Percentiles rank a stretch among this genome's conserved stretches.
Conservation (phyloP, 192 early-diverging fungal genomes). For the Jimgerdemannia lactiflua region DNA sequence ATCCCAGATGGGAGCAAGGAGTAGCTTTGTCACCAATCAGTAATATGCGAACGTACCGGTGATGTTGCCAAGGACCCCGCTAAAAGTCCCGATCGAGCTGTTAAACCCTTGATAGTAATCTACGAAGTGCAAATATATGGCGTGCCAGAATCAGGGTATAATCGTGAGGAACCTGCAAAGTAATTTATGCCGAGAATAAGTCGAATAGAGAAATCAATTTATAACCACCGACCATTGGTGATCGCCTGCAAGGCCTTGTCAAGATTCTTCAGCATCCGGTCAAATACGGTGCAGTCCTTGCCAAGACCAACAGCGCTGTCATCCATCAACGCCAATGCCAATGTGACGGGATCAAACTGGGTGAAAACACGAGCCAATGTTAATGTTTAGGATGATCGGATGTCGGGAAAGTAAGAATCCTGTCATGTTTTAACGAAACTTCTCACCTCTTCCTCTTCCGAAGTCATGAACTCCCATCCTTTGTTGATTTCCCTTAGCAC, state of each 20-base stretch:
- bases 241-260: conserved; percentile 69
- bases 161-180: background rate
- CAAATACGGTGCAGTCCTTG: conserved; percentile 65
- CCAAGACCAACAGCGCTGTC: conserved; percentile 62
- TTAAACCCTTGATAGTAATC: conserved; percentile 83
- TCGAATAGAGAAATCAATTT: background rate
- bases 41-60: conserved; percentile 30
- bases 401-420: background rate
- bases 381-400: background rate
- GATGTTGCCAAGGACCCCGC: conserved; percentile 72
- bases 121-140: conserved; percentile 6
- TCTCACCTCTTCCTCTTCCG: conserved; percentile 41
- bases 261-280: conserved; percentile 49
- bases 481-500: conserved; percentile 37
- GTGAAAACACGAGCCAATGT: background rate
- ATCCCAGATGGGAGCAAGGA: background rate
- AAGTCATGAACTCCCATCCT: conserved; percentile 54
- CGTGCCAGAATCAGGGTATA: background rate
- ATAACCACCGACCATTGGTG: conserved; percentile 49
- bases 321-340: conserved; percentile 74
- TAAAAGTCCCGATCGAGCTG: conserved; percentile 77
- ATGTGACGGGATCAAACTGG: conserved; percentile 69
- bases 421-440: too few species aligned
- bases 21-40: background rate
- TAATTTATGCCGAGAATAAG: too few species aligned